Evolutionary conservation across 1,284 basidiomycete species (phyloP), one percentile per base, ranked within the genome.

Genomic region (Tylopilus orsonianus): DNA sequence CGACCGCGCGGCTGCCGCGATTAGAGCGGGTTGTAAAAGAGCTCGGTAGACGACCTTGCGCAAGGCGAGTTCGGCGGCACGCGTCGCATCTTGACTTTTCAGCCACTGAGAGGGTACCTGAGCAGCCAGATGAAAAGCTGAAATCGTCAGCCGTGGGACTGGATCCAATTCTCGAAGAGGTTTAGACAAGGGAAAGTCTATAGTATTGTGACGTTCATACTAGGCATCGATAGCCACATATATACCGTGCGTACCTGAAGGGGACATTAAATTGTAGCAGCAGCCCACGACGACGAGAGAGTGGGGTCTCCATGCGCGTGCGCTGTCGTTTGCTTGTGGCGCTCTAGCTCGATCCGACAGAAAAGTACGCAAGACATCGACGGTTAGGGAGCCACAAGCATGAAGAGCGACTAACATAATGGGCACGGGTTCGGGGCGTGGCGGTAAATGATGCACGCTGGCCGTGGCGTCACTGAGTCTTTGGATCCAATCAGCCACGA

Each of bases 31-130:
- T 8, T 65, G 64, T 18, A 81, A 57, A 22, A 86, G 66, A 1
- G 84, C 83, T 14, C 85, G 71, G 75, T 82, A 88, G 8, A 79
- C 75, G 27, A 87, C 75, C 59, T 87, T 87, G 20, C 77, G 72
- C 34, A 83, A 65, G 1, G 83, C 74, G 0, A 85, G 67, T 26
- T 64, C 59, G 6, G 74, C 64, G 5, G 53, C 55, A 13, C 44
- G 40, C 13, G 49, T 42, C 5, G 69, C 44, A 6, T 54, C 54
- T 10, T 61, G 50, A 10, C 57, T 58, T 22, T 55, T 69, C 35
- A 60, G 66, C 78, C 62, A 80, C 56, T 63, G 72, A 45, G 56
- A 67, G 9, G 67, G 77, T 20, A 66, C 66, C 59, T 71, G 75
- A 14, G 77, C 70, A 3, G 85, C 85, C 30, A 88, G 74, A 52